Evolutionary conservation across 2,329 filamentous ascomycete species (phyloP).

Genomic region (Nemania sp.): DNA sequence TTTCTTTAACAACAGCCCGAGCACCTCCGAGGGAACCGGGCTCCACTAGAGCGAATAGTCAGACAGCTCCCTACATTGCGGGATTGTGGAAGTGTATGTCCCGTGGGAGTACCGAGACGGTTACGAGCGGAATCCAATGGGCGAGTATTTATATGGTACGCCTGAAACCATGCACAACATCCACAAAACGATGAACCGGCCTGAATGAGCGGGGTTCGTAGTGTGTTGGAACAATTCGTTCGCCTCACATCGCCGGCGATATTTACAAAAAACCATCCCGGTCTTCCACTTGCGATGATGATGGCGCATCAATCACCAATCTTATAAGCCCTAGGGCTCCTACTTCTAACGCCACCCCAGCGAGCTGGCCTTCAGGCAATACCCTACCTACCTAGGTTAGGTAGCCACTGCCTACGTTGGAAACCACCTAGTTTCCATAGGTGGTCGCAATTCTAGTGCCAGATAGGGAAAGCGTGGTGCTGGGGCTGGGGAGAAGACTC

Average conservation of each 20-base stretch:
- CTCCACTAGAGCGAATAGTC: neutral
- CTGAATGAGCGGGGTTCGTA: neutral
- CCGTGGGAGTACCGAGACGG: neutral
- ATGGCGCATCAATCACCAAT: constrained; percentile 15
- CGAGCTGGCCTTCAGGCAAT: neutral
- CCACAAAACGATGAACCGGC: neutral
- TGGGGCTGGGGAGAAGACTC: neutral
- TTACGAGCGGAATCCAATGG: neutral
- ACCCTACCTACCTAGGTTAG: neutral
- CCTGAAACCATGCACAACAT: neutral
- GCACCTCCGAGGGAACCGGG: neutral
- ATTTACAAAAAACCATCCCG: too few relatives aligned
- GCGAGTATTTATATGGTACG: neutral
- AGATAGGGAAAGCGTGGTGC: constrained; percentile 6
- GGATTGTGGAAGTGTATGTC: too few relatives aligned
- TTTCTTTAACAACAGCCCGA: neutral
- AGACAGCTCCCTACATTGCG: too few relatives aligned
- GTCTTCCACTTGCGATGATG: constrained; percentile 10
- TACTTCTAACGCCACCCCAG: neutral
- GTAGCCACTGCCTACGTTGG: neutral
- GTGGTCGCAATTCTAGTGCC: neutral
- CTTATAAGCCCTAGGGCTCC: constrained; percentile 7
- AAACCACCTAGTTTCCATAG: neutral
- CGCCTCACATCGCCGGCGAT: neutral
- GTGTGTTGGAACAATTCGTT: neutral